Conservation (phyloP, 345 rosid genomes). For the Trapa bicornis region DNA sequence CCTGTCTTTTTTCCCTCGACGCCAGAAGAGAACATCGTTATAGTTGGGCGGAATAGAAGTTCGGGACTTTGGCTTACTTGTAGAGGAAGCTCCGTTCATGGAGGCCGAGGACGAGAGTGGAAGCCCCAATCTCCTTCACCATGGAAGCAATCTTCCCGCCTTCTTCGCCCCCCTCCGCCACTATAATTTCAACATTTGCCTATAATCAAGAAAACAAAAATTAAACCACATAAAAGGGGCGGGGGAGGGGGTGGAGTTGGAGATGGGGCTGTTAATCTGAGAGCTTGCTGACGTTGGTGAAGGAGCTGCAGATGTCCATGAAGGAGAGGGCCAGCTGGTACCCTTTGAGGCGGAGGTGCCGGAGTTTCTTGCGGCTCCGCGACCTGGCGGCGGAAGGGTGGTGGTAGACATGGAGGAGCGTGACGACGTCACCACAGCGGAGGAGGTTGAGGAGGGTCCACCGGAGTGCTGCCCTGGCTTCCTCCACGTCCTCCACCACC, state of each 20-base stretch:
- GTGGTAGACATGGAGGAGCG: conserved; percentile 33
- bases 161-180: conserved; percentile 71
- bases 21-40: too few relatives aligned
- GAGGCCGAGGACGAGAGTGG: conserved; percentile 69
- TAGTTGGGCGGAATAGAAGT: neutral
- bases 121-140: conserved; percentile 68
- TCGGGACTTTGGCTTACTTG: conserved; percentile 34
- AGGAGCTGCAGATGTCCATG: conserved; percentile 32
- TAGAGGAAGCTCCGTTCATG: conserved; percentile 85
- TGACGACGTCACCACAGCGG: conserved; percentile 29
- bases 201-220: neutral
- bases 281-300: conserved; percentile 22
- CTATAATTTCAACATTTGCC: conserved; percentile 71
- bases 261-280: neutral
- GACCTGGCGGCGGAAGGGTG: neutral
- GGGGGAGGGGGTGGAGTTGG: neutral
- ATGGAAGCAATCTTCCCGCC: conserved; percentile 48
- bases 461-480: conserved; percentile 28
- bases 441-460: conserved; percentile 37
- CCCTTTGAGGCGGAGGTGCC: conserved; percentile 20
- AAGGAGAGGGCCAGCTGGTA: conserved; percentile 37
- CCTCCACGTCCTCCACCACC: conserved; percentile 34
- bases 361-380: conserved; percentile 15
- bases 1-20: neutral
- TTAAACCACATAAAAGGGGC: neutral